Evolutionary conservation across 345 rosid species (phyloP).

Genomic region (Schrenkiella parvula): DNA sequence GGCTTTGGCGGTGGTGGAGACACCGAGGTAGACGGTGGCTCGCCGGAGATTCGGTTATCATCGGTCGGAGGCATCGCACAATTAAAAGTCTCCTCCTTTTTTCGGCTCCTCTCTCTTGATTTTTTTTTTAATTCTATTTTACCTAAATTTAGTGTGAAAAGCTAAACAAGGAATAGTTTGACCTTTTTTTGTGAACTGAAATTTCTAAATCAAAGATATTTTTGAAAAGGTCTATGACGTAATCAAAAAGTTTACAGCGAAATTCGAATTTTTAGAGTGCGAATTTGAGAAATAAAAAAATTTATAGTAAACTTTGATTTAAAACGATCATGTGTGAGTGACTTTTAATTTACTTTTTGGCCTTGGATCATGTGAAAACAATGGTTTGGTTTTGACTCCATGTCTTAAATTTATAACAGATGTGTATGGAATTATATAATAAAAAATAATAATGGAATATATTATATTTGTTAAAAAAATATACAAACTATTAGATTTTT

Average conservation of each 20-base stretch:
- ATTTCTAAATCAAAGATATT: not conserved
- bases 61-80: constrained; percentile 12
- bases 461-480: too few species aligned
- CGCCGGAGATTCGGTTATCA: constrained; percentile 8
- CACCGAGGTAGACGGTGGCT: constrained; percentile 7
- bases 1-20: constrained; percentile 8
- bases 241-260: not conserved
- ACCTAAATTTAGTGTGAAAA: not conserved
- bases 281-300: not conserved
- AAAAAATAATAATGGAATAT: too few species aligned
- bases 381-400: constrained; percentile 2
- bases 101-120: not conserved
- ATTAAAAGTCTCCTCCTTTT: not conserved
- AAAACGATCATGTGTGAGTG: not conserved
- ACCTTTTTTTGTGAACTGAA: not conserved
- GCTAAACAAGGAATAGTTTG: constrained; percentile 10
- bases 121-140: too few species aligned
- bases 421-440: not conserved
- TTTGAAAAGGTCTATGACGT: not conserved
- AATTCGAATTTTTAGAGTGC: not conserved
- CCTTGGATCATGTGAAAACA: constrained; percentile 18
- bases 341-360: not conserved
- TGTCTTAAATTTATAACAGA: not conserved
- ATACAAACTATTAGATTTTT: too few species aligned
- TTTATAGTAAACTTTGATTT: not conserved